Evolutionary conservation across 306 rosid genomes (phyloP), one percentile per base, ranked within the genome.

Genomic region (Dryas octopetala): DNA sequence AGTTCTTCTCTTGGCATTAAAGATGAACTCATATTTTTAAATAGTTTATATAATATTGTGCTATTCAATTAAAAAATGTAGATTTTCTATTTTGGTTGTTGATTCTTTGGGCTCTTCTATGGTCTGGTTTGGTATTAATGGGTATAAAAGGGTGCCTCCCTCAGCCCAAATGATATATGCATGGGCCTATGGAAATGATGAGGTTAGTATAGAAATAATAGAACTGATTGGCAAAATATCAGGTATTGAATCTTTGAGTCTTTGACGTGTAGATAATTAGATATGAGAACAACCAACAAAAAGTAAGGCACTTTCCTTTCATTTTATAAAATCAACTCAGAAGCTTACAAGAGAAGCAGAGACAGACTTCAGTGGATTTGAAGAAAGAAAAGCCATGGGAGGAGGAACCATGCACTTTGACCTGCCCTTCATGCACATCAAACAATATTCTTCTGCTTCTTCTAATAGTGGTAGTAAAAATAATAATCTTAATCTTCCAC

Each of bases 401-500:
- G 88, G 88, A 65, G 88, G 92, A 80, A 70, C 74, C 68, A 68
- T 58, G 64, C 47, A 41, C 64, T 62, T 58, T 59, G 79, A 79
- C 50, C 64, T 49, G 51, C 71, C 77, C 47, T 52, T 38, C 62
- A 66, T 78, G 71, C 76, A 57, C 40, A 57, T 73, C 7, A 81
- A 46, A 49, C 71, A 81, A 1, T 50, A 73, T 46, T 58, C 81
- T 47, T 62, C 85, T 40, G 50, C 82, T 63, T 4, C 81, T 68
- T 5, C 80, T 4, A 41, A 45, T 17, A 17, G 53, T 46, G 40
- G 17, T 17, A 17, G 1, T 12, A 17, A 19, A 0, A 66, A 5
- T 16, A 46, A 10, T 9, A 66, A 13, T 19, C 44, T 17, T 19
- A 76, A 66, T 70, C 70, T 77, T 46, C 66, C 62, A 51, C 74